Conservation (phyloP, 2,329 filamentous ascomycete genomes). For the Gliomastix tumulicola region DNA sequence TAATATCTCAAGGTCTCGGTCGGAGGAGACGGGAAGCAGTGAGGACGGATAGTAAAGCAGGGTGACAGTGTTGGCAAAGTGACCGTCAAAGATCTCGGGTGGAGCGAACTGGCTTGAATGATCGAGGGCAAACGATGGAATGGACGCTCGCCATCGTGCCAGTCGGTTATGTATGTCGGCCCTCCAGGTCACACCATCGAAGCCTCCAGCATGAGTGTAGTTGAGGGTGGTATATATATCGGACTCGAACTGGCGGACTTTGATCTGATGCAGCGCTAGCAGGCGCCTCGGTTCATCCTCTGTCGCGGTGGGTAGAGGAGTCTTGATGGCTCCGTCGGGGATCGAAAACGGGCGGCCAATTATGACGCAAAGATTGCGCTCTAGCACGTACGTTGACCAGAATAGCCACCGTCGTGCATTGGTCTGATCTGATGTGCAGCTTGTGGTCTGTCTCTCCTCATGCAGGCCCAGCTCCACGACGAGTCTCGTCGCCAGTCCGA, state of each 20-base stretch:
- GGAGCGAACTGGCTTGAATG: conserved; percentile 11
- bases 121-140: conserved; percentile 7
- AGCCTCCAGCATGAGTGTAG: conserved; percentile 5
- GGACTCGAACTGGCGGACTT: conserved; percentile 12
- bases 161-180: conserved; percentile 9
- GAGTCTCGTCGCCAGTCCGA: conserved; percentile 6
- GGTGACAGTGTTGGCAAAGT: conserved; percentile 9
- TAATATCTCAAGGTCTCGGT: conserved; percentile 7
- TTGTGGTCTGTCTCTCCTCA: conserved; percentile 2
- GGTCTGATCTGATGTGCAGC: too few relatives aligned
- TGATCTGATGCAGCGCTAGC: conserved; percentile 12
- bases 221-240: conserved; percentile 13
- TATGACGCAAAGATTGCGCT: conserved; percentile 9
- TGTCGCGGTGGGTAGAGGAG: conserved; percentile 3
- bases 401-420: conserved; percentile 5
- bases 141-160: conserved; percentile 8
- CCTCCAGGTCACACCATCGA: conserved; percentile 12
- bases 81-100: conserved; percentile 11
- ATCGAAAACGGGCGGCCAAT: conserved; percentile 7
- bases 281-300: background rate
- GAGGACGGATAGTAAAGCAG: conserved; percentile 12
- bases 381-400: conserved; percentile 8
- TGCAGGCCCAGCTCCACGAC: conserved; percentile 7
- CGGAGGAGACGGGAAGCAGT: conserved; percentile 6
- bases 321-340: conserved; percentile 8